These are phyloP conservation scores for Arthrobotrys sinensis DNA, from an alignment of 2,329 filamentous ascomycete species.

Conservation along the genomic window DNA sequence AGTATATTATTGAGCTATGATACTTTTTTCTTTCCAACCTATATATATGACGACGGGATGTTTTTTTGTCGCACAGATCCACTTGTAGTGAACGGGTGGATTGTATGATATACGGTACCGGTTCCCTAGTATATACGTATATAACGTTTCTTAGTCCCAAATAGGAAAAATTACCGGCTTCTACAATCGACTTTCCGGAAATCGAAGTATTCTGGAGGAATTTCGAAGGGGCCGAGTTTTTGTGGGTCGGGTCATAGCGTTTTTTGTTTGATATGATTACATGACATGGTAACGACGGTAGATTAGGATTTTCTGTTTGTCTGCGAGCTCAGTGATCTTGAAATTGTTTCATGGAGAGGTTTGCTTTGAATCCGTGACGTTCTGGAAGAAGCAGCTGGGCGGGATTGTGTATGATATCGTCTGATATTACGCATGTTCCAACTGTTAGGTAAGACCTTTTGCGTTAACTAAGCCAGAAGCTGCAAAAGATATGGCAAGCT, in stretches of 20 bases:
- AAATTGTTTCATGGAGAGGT: background rate
- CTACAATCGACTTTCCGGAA: constrained; percentile 51
- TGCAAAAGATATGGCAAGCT: constrained; percentile 1
- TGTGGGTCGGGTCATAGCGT: constrained; percentile 21
- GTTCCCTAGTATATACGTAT: background rate
- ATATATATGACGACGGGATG: background rate
- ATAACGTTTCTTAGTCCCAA: background rate
- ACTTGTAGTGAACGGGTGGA: too few species aligned
- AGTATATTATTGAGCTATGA: background rate
- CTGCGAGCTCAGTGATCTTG: background rate
- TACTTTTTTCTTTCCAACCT: too few species aligned
- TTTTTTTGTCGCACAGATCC: background rate
- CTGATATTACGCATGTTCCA: constrained; percentile 9
- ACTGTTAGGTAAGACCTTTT: background rate
- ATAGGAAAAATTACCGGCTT: constrained; percentile 42
- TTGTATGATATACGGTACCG: too few species aligned
- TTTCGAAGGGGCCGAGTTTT: background rate
- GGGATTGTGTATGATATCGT: background rate
- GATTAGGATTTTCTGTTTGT: background rate
- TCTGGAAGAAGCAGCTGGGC: too few species aligned
- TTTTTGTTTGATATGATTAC: background rate
- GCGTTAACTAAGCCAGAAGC: background rate
- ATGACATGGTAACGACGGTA: background rate
- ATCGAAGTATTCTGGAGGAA: constrained; percentile 47
- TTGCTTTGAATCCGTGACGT: background rate